Evolutionary conservation across 1,284 basidiomycete genomes (phyloP), one percentile per base, ranked within the genome.

Genomic region (Coniophora puteana): DNA sequence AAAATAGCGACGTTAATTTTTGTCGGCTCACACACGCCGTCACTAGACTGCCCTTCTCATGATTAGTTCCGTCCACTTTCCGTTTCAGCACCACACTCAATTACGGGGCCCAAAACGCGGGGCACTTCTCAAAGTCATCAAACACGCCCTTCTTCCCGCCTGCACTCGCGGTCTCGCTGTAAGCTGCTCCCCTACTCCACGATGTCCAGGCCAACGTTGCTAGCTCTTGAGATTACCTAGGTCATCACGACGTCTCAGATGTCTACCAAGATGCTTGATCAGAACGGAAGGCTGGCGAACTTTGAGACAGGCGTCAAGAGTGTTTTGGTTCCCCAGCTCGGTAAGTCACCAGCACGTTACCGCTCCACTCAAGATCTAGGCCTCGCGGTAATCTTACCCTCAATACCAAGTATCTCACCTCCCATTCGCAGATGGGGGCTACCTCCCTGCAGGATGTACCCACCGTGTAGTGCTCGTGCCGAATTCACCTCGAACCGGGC

Each of bases 221-320:
- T n/a, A n/a, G n/a, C n/a, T n/a, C n/a, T n/a, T n/a, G n/a, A n/a
- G n/a, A n/a, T 20, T 30, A 24, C 27, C 33, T 40, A 87, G 83
- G 67, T 83, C 34, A 65, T 85, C 33, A 66, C 72, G 25, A 86
- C 83, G 4, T 79, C 78, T 26, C 84, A 88, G 55, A 66, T 87
- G 44, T 70, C 79, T 8, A 85, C 79, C 0, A 86, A 82, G 53
- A 62, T 85, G 48, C 58, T 84, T 35, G 72, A 75, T 40, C 59
- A 67, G 5, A 78, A 85, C 52, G 85, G 83, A 33, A 66, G 75
- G 16, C 51, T 70, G 21, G 80, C 78, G 38, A 83, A 63, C 36
- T 85, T 81, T 48, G 78, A 83, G 45, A 74, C 74, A 31, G 81
- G 78, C 20, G 69, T 71, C 21, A 75, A 63, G 49, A 80, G 75